Evolutionary conservation across 192 early-diverging fungal genomes (phyloP).

Genomic region (Coemansia sp.): DNA sequence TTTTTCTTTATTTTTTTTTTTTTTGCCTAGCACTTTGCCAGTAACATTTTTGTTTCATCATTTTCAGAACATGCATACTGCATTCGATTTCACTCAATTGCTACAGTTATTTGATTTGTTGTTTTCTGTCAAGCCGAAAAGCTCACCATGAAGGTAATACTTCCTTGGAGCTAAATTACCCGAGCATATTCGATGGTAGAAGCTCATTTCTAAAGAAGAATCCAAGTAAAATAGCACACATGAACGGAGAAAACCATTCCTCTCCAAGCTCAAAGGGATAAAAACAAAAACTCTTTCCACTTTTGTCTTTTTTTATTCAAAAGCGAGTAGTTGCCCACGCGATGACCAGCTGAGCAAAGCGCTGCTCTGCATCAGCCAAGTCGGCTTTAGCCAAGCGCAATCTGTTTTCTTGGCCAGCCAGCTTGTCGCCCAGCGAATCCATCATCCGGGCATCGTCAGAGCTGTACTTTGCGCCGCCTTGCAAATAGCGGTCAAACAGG

Average conservation of each 20-base stretch:
- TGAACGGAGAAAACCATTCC: neutral
- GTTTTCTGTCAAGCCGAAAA: too few species aligned
- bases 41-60: too few species aligned
- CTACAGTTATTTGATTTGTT: too few species aligned
- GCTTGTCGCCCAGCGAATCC: slow-evolving; percentile 4
- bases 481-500: slow-evolving; percentile 12
- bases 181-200: too few species aligned
- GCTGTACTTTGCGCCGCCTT: slow-evolving; percentile 7
- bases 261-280: neutral
- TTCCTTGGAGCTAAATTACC: too few species aligned
- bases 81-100: too few species aligned
- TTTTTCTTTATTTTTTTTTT: too few species aligned
- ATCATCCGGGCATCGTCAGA: slow-evolving; percentile 20
- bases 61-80: too few species aligned
- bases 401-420: slow-evolving; percentile 16
- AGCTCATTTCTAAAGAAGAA: too few species aligned
- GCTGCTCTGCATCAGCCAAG: slow-evolving; percentile 20
- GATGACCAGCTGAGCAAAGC: slow-evolving; percentile 12
- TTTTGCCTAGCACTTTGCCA: too few species aligned
- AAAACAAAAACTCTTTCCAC: neutral
- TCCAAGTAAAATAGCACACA: too few species aligned
- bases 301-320: neutral
- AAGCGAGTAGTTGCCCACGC: slow-evolving; percentile 28
- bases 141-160: too few species aligned
- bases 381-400: slow-evolving; percentile 18